Evolutionary conservation across 108 stramenopile species (phyloP).

Genomic region (Cyclostephanos invisitatus): DNA sequence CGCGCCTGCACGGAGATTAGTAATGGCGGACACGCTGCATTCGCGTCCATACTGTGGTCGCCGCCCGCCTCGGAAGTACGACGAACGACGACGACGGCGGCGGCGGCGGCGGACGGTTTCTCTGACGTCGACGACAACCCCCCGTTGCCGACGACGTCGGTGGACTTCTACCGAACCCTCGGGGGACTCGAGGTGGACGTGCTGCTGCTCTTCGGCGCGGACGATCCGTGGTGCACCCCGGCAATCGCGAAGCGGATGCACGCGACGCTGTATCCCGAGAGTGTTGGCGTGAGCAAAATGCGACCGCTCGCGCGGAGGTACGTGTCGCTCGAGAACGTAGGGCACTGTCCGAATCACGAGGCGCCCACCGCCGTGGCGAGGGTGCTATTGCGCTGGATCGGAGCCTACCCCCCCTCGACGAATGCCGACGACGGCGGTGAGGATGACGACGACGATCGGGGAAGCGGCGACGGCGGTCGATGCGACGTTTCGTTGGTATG

Average conservation of each 20-base stretch:
- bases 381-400: conserved; percentile 51
- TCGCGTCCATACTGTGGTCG: conserved; percentile 80
- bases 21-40: conserved; percentile 86
- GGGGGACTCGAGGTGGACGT: conserved; percentile 59
- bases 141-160: neutral
- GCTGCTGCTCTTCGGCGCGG: conserved; percentile 66
- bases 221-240: conserved; percentile 80
- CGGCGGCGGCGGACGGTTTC: neutral
- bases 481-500: conserved; percentile 29
- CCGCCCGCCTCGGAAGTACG: conserved; percentile 51
- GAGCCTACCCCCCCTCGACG: conserved; percentile 1
- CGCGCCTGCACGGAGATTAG: conserved; percentile 64
- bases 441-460: neutral
- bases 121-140: neutral
- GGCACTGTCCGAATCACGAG: conserved; percentile 86
- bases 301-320: conserved; percentile 49
- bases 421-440: neutral
- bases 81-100: neutral
- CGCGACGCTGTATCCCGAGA: neutral
- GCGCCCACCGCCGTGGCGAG: conserved; percentile 70
- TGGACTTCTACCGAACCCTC: conserved; percentile 56
- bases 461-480: conserved; percentile 19
- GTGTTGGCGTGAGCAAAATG: neutral
- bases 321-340: conserved; percentile 70
- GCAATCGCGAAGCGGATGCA: conserved; percentile 55